Evolutionary conservation across 371 early-diverging fungal species (phyloP).

Genomic region (Mortierella sp.): DNA sequence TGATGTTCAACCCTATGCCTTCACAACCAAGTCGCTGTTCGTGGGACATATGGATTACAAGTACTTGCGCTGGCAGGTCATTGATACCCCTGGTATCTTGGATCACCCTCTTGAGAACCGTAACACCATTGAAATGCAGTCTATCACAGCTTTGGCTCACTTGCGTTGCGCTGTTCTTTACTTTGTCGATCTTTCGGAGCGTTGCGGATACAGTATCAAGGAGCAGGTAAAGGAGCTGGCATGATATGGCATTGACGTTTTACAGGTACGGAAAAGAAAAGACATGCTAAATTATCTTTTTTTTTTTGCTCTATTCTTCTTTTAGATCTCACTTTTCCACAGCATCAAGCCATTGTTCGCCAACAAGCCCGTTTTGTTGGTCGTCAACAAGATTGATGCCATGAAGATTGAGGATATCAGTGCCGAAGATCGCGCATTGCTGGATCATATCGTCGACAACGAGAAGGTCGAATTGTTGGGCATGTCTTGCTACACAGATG

Average conservation of each 20-base stretch:
- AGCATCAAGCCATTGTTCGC: constrained; percentile 99
- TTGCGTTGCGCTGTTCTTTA: constrained; percentile 97
- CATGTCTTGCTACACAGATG: constrained; percentile 93
- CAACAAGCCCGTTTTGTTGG: constrained; percentile 97
- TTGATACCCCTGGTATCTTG: constrained; percentile 99
- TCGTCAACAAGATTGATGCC: constrained; percentile 98
- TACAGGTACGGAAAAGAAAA: not conserved
- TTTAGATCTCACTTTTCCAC: constrained; percentile 87
- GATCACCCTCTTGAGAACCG: constrained; percentile 99
- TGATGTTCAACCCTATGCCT: constrained; percentile 99
- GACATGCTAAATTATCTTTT: not conserved
- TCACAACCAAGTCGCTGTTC: constrained; percentile 99
- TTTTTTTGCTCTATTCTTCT: not conserved
- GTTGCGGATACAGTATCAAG: constrained; percentile 98
- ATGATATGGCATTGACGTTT: not conserved
- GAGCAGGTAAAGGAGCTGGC: constrained; percentile 92
- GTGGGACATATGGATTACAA: constrained; percentile 99
- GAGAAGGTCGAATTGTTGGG: constrained; percentile 84
- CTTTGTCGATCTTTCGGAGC: constrained; percentile 99
- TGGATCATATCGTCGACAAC: constrained; percentile 79
- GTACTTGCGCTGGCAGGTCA: constrained; percentile 99
- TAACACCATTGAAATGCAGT: constrained; percentile 99
- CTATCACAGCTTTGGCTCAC: constrained; percentile 99
- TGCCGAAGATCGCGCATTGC: constrained; percentile 78
- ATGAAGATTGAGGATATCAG: constrained; percentile 85